Percentiles rank a stretch among this genome's conserved stretches.
Evolutionary conservation across 2,329 filamentous ascomycete genomes (phyloP).

Genomic region (Dactylella cylindrospora): DNA sequence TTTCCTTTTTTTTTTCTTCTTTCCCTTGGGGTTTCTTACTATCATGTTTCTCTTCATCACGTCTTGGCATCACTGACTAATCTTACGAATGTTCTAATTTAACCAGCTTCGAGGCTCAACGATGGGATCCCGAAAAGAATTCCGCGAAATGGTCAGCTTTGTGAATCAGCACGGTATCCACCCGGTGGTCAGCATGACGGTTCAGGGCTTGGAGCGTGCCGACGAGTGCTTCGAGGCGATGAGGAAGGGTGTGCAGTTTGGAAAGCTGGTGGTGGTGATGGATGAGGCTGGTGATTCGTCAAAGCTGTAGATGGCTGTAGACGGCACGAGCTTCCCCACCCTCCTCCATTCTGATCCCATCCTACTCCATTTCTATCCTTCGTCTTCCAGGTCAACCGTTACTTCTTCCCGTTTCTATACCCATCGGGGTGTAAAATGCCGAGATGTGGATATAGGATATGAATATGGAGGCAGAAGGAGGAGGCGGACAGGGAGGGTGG

Average conservation of each 20-base stretch:
- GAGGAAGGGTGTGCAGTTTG: constrained; percentile 82
- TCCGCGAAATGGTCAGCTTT: constrained; percentile 82
- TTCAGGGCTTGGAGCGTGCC: constrained; percentile 74
- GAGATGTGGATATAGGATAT: too few species aligned
- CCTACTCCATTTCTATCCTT: too few species aligned
- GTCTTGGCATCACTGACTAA: neutral
- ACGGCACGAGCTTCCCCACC: too few species aligned
- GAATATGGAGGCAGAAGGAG: too few species aligned
- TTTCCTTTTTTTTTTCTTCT: neutral
- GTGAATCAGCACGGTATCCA: constrained; percentile 71
- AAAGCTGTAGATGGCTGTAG: too few species aligned
- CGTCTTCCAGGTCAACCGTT: too few species aligned
- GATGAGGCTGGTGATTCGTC: constrained; percentile 18
- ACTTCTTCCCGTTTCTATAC: too few species aligned
- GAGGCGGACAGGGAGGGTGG: too few species aligned
- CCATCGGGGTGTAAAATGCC: too few species aligned
- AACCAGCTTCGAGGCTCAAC: constrained; percentile 71
- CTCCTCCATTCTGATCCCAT: too few species aligned
- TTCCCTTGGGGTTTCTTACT: neutral
- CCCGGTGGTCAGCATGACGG: constrained; percentile 74
- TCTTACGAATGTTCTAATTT: neutral
- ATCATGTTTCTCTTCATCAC: neutral
- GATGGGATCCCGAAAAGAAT: constrained; percentile 89
- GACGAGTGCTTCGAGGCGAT: constrained; percentile 84
- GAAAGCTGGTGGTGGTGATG: constrained; percentile 69